These are phyloP conservation scores for Candida freyschussii DNA, from an alignment of 1,139 yeast species.

Conservation along the genomic window DNA sequence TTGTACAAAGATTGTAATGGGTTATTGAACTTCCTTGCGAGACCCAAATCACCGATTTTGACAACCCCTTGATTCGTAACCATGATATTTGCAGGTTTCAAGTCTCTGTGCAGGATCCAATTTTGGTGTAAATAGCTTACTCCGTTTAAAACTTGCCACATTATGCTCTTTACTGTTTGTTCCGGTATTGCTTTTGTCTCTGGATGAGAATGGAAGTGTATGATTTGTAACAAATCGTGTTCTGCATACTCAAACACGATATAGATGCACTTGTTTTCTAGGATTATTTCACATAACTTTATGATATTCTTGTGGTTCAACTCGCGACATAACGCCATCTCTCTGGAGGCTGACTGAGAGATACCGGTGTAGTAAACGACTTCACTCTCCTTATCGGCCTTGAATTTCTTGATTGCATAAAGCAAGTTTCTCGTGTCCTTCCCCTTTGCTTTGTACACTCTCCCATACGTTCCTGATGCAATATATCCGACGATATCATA, in stretches of 20 bases:
- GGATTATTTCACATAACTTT: conserved; percentile 73
- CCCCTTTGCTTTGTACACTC: conserved; percentile 84
- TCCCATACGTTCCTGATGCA: conserved; percentile 98
- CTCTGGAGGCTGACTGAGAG: conserved; percentile 93
- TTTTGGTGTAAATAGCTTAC: conserved; percentile 88
- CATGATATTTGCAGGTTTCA: conserved; percentile 98
- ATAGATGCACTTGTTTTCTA: conserved; percentile 86
- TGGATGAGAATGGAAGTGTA: conserved; percentile 91
- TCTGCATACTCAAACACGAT: conserved; percentile 97
- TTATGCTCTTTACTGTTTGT: conserved; percentile 69
- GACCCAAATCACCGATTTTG: conserved; percentile 92
- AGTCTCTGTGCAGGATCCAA: conserved; percentile 93
- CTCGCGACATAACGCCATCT: conserved; percentile 93
- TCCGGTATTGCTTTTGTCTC: conserved; percentile 76
- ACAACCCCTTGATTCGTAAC: conserved; percentile 84
- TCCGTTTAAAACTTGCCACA: conserved; percentile 92
- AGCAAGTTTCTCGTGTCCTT: conserved; percentile 31
- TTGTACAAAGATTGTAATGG: conserved; percentile 85
- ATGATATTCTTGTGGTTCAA: conserved; percentile 76
- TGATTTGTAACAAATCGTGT: conserved; percentile 87
- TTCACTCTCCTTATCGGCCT: conserved; percentile 91
- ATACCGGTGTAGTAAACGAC: conserved; percentile 88
- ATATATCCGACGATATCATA: conserved; percentile 91
- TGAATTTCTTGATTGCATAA: conserved; percentile 92
- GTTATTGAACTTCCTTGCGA: conserved; percentile 85